These are phyloP conservation scores for Yamadazyma songkhlaensis DNA, from an alignment of 1,139 yeast genomes.

Conservation along the genomic window DNA sequence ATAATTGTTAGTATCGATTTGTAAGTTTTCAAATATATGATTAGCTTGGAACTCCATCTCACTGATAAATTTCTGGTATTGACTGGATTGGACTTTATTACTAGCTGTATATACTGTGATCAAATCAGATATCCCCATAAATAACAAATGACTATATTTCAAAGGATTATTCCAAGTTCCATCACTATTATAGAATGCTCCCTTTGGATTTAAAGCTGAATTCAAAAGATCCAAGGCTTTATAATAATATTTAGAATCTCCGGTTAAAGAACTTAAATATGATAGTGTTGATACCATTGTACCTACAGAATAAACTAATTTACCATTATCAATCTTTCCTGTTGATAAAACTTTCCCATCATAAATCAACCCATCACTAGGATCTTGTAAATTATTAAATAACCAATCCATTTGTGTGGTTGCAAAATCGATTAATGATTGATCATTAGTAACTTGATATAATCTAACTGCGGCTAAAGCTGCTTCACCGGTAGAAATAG, in stretches of 20 bases:
- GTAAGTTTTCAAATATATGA: constrained; percentile 20
- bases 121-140: constrained; percentile 25
- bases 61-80: constrained; percentile 10
- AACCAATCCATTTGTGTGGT: constrained; percentile 22
- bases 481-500: constrained; percentile 33
- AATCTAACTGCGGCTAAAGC: constrained; percentile 31
- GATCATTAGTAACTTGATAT: constrained; percentile 19
- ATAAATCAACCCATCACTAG: constrained; percentile 25
- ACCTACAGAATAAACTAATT: constrained; percentile 36
- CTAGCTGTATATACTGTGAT: constrained; percentile 9
- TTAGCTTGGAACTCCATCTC: constrained; percentile 23
- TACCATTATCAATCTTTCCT: constrained; percentile 26
- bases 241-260: constrained; percentile 11
- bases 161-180: constrained; percentile 25
- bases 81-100: constrained; percentile 6
- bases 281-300: constrained; percentile 28
- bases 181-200: constrained; percentile 20
- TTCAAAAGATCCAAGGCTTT: constrained; percentile 13
- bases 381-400: constrained; percentile 27
- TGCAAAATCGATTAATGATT: constrained; percentile 21
- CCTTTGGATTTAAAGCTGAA: constrained; percentile 17
- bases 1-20: constrained; percentile 16
- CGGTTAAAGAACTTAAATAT: constrained; percentile 18
- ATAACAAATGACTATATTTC: constrained; percentile 23
- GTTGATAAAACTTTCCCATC: constrained; percentile 26